phyloP scores from a whole-genome alignment of 1,284 basidiomycete genomes.

The Trichosporon asahii region DNA sequence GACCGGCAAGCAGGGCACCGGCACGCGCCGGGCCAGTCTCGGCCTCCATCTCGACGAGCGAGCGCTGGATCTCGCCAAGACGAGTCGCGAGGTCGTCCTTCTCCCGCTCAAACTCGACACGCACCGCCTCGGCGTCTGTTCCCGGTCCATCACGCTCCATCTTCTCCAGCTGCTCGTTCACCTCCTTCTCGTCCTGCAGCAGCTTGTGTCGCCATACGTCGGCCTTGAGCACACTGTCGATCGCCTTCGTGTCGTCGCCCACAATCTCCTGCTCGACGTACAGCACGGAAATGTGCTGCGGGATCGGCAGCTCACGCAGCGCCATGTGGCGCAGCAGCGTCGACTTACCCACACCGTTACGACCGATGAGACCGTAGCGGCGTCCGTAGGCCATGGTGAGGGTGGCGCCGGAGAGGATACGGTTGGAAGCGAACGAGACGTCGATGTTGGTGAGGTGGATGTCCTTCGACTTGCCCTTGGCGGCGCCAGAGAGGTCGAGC shows the following conservation, averaged over 20 bases:
- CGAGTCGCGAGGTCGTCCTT: conserved; percentile 81
- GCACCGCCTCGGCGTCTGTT: conserved; percentile 62
- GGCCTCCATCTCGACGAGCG: conserved; percentile 94
- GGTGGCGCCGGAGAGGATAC: conserved; percentile 73
- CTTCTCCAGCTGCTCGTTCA: conserved; percentile 59
- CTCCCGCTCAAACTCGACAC: conserved; percentile 67
- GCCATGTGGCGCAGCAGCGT: conserved; percentile 95
- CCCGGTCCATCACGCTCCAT: conserved; percentile 58
- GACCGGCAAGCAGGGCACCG: conserved; percentile 80
- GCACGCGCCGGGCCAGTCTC: conserved; percentile 93
- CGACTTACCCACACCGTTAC: conserved; percentile 91
- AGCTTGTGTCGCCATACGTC: conserved; percentile 86
- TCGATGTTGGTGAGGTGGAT: conserved; percentile 95
- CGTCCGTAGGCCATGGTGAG: conserved; percentile 85
- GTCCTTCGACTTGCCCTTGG: conserved; percentile 93
- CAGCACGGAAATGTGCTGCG: conserved; percentile 89
- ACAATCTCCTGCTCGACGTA: conserved; percentile 97
- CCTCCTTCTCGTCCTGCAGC: conserved; percentile 23
- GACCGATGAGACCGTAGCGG: conserved; percentile 68
- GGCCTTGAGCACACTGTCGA: conserved; percentile 92
- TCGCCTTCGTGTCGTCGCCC: conserved; percentile 87
- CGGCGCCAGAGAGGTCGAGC: conserved; percentile 69
- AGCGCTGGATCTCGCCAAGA: conserved; percentile 86
- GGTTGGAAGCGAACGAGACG: conserved; percentile 88
- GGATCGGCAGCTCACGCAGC: conserved; percentile 88